Conservation (phyloP, 208 protist genomes). For the Trypanosoma conorhini region DNA sequence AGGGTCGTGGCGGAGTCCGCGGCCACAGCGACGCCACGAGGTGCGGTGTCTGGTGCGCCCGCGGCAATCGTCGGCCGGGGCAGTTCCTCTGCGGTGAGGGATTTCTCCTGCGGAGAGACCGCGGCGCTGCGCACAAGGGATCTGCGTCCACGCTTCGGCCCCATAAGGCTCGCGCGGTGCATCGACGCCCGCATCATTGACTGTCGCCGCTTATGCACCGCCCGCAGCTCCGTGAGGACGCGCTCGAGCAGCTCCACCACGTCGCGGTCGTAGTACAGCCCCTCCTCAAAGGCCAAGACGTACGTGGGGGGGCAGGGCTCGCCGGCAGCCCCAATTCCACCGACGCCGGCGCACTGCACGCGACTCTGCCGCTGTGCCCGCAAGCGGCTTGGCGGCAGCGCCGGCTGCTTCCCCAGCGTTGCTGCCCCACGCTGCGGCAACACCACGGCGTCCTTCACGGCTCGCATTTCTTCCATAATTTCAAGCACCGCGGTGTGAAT, state of each 20-base stretch:
- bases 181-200: neutral
- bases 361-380: neutral
- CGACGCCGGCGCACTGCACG: neutral
- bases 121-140: no score
- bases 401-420: neutral
- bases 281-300: constrained; percentile 32
- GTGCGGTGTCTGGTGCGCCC: neutral
- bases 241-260: constrained; percentile 21
- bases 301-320: constrained; percentile 6
- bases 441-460: neutral
- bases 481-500: constrained; percentile 2
- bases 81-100: neutral
- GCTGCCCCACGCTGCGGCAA: neutral
- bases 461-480: constrained; percentile 22
- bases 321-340: neutral
- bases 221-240: constrained; percentile 3
- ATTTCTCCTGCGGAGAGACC: neutral
- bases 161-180: neutral
- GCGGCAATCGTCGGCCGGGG: neutral
- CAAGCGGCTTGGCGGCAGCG: neutral
- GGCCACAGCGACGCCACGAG: neutral
- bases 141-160: neutral
- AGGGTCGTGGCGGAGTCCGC: neutral
- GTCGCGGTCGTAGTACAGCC: constrained; percentile 15
- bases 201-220: neutral